Evolutionary conservation across 768 basidiomycete species (phyloP).

Genomic region (Termitomyces heimii): DNA sequence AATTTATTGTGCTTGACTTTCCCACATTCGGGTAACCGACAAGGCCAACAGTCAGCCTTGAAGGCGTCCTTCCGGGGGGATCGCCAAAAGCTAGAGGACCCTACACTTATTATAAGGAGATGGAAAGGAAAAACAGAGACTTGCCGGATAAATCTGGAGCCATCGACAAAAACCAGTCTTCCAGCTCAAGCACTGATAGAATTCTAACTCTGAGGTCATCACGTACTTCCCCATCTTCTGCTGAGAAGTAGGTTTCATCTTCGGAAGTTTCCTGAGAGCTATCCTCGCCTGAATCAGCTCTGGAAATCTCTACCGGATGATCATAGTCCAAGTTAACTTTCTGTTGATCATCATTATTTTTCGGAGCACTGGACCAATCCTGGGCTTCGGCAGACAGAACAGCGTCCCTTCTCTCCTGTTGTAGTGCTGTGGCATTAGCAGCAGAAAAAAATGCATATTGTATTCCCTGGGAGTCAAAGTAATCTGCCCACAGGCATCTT

Average conservation of each 20-base stretch:
- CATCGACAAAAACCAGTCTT: slow-evolving; percentile 66
- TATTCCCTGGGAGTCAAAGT: slow-evolving; percentile 72
- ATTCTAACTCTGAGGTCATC: slow-evolving; percentile 69
- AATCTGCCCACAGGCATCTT: slow-evolving; percentile 87
- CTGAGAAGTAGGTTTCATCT: slow-evolving; percentile 41
- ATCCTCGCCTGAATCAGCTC: slow-evolving; percentile 23
- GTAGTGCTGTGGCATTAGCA: slow-evolving; percentile 77
- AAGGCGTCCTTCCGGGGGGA: slow-evolving; percentile 46
- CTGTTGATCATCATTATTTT: slow-evolving; percentile 4
- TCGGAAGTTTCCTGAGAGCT: slow-evolving; percentile 21
- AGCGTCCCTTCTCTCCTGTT: slow-evolving; percentile 62
- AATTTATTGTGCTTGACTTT: slow-evolving; percentile 97
- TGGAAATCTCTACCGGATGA: slow-evolving; percentile 13
- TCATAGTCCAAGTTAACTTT: slow-evolving; percentile 6
- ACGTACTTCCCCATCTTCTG: slow-evolving; percentile 47
- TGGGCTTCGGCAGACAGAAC: slow-evolving; percentile 20
- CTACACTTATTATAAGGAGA: neutral
- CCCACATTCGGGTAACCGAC: slow-evolving; percentile 99
- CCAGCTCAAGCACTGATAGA: slow-evolving; percentile 81
- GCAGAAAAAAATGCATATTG: slow-evolving; percentile 94
- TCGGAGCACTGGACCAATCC: slow-evolving; percentile 4
- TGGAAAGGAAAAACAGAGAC: slow-evolving; percentile 10
- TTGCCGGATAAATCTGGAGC: slow-evolving; percentile 70
- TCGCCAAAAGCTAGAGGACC: slow-evolving; percentile 50
- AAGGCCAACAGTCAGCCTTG: slow-evolving; percentile 76